These are phyloP conservation scores for Tetrapisispora nanseiensis DNA, from an alignment of 805 yeast genomes.

Conservation along the genomic window DNA sequence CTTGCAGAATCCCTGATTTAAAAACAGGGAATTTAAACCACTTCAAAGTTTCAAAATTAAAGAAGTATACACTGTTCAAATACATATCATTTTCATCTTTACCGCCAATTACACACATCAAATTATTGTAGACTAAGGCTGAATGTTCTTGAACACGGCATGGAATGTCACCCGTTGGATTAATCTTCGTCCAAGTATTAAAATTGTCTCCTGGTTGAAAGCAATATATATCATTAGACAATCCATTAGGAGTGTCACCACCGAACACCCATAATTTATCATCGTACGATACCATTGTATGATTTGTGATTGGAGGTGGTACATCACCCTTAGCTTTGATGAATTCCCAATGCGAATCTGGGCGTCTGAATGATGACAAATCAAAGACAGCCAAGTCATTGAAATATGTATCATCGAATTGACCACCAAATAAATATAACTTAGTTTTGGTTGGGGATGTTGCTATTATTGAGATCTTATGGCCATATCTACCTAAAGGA, in stretches of 20 bases:
- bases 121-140: slow-evolving; percentile 65
- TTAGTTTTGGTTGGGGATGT: slow-evolving; percentile 46
- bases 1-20: slow-evolving; percentile 49
- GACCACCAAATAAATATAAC: slow-evolving; percentile 89
- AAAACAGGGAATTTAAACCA: slow-evolving; percentile 57
- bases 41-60: slow-evolving; percentile 58
- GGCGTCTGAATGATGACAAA: slow-evolving; percentile 72
- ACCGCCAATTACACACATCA: slow-evolving; percentile 84
- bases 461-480: slow-evolving; percentile 69
- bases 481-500: slow-evolving; percentile 93
- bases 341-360: slow-evolving; percentile 76
- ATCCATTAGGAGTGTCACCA: slow-evolving; percentile 69
- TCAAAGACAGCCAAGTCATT: slow-evolving; percentile 83
- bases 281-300: slow-evolving; percentile 74
- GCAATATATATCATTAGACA: slow-evolving; percentile 69
- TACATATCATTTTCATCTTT: slow-evolving; percentile 65
- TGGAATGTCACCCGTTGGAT: slow-evolving; percentile 49
- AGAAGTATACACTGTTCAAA: slow-evolving; percentile 56
- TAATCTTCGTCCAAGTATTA: slow-evolving; percentile 61
- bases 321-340: slow-evolving; percentile 43
- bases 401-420: slow-evolving; percentile 71
- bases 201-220: slow-evolving; percentile 49
- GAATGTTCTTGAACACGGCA: slow-evolving; percentile 90
- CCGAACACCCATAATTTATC: slow-evolving; percentile 82
- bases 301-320: slow-evolving; percentile 79